These are phyloP conservation scores for Colletotrichum trifolii DNA, from an alignment of 2,329 filamentous ascomycete genomes.

Conservation along the genomic window DNA sequence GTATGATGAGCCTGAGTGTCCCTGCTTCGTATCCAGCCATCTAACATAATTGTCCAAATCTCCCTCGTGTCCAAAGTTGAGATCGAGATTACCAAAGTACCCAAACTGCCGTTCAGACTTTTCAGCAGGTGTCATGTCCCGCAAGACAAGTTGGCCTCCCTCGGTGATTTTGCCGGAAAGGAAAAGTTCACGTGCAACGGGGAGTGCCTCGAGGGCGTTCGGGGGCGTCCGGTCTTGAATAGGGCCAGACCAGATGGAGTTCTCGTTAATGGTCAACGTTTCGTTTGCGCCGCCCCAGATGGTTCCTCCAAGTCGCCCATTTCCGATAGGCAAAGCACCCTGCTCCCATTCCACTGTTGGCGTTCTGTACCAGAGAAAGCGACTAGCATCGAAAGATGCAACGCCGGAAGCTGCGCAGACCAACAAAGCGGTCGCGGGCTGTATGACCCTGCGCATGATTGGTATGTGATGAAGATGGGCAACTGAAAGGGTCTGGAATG, in stretches of 20 bases:
- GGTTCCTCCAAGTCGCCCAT: conserved; percentile 56
- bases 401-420: not conserved
- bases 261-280: conserved; percentile 58
- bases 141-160: conserved; percentile 48
- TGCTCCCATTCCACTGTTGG: conserved; percentile 24
- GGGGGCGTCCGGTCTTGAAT: conserved; percentile 55
- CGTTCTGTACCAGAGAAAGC: conserved; percentile 23
- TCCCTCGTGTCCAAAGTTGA: conserved; percentile 50
- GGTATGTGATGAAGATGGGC: no score
- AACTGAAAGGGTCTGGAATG: no score
- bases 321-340: conserved; percentile 58
- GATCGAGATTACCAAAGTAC: conserved; percentile 46
- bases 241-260: conserved; percentile 60
- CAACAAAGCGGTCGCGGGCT: not conserved
- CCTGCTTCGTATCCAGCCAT: conserved; percentile 50
- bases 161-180: conserved; percentile 48
- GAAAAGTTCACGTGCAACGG: conserved; percentile 48
- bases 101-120: conserved; percentile 52
- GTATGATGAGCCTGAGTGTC: conserved; percentile 51
- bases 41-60: conserved; percentile 49
- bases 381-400: conserved; percentile 5
- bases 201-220: conserved; percentile 47
- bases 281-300: conserved; percentile 56
- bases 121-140: conserved; percentile 50
- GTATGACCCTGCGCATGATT: no score